Percentiles rank a stretch among this genome's conserved stretches.
These are phyloP conservation scores for Thelonectria rubi DNA, from an alignment of 2,329 filamentous ascomycete species.

Conservation along the genomic window DNA sequence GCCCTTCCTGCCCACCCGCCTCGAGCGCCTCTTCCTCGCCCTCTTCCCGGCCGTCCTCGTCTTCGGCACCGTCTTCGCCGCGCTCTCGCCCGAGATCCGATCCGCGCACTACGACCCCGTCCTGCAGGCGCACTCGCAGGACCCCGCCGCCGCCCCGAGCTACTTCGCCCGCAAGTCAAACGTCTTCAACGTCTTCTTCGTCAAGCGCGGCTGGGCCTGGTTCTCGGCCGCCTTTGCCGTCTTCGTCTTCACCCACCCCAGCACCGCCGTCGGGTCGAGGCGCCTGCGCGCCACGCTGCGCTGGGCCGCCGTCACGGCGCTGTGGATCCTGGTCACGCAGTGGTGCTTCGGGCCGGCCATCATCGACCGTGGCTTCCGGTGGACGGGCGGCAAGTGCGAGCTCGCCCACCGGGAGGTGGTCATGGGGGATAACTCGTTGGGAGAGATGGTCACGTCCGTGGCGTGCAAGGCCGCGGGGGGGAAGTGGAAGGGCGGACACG, in stretches of 20 bases:
- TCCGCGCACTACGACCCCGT: slow-evolving; percentile 68
- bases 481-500: slow-evolving; percentile 90
- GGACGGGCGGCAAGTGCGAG: slow-evolving; percentile 87
- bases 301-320: slow-evolving; percentile 76
- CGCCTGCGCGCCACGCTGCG: slow-evolving; percentile 68
- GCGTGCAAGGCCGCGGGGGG: slow-evolving; percentile 87
- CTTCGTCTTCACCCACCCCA: slow-evolving; percentile 75
- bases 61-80: slow-evolving; percentile 82
- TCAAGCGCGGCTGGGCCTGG: slow-evolving; percentile 97
- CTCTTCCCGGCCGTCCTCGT: slow-evolving; percentile 82
- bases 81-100: slow-evolving; percentile 77
- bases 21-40: slow-evolving; percentile 71
- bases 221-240: slow-evolving; percentile 76
- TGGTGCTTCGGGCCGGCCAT: slow-evolving; percentile 95
- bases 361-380: slow-evolving; percentile 88
- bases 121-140: slow-evolving; percentile 70
- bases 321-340: slow-evolving; percentile 90
- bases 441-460: slow-evolving; percentile 72
- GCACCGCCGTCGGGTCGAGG: slow-evolving; percentile 50
- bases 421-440: slow-evolving; percentile 57
- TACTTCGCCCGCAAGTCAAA: slow-evolving; percentile 97
- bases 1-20: slow-evolving; percentile 74
- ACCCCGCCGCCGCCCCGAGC: slow-evolving; percentile 67
- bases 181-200: slow-evolving; percentile 90
- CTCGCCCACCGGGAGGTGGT: slow-evolving; percentile 58